phyloP scores from a whole-genome alignment of 129 eudicot species.

The Lactuca sativa region DNA sequence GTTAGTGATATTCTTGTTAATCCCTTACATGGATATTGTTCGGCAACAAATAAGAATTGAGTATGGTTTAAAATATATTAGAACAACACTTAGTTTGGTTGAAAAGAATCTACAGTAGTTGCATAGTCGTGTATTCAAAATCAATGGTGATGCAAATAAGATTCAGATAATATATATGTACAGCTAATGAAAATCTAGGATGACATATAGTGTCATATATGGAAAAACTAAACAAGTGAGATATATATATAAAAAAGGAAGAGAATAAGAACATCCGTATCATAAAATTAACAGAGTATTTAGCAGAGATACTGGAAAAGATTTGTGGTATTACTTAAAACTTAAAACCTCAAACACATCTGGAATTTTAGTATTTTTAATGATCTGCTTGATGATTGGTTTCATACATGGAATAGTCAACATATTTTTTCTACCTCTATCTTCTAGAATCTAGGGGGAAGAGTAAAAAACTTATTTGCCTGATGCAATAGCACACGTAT shows the following conservation, averaged over 20 bases:
- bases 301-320: constrained; percentile 56
- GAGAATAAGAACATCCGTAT: constrained; percentile 14
- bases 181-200: constrained; percentile 75
- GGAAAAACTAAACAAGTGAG: constrained; percentile 29
- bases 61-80: constrained; percentile 10
- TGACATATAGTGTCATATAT: constrained; percentile 45
- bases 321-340: constrained; percentile 41
- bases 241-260: neutral
- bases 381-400: constrained; percentile 42
- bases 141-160: constrained; percentile 57
- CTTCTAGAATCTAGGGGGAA: constrained; percentile 49
- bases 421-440: constrained; percentile 35
- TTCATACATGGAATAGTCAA: constrained; percentile 37
- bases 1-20: no score
- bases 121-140: constrained; percentile 29
- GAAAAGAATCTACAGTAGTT: constrained; percentile 46
- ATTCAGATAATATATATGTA: constrained; percentile 38
- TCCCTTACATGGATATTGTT: no score
- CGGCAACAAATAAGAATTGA: no score
- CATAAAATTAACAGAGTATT: constrained; percentile 46
- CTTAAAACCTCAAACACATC: constrained; percentile 25
- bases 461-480: constrained; percentile 30
- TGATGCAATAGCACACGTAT: constrained; percentile 40
- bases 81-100: constrained; percentile 15
- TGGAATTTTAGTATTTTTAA: constrained; percentile 41